Evolutionary conservation across 2,329 filamentous ascomycete genomes (phyloP).

Genomic region (Cryphonectria carpinicola): DNA sequence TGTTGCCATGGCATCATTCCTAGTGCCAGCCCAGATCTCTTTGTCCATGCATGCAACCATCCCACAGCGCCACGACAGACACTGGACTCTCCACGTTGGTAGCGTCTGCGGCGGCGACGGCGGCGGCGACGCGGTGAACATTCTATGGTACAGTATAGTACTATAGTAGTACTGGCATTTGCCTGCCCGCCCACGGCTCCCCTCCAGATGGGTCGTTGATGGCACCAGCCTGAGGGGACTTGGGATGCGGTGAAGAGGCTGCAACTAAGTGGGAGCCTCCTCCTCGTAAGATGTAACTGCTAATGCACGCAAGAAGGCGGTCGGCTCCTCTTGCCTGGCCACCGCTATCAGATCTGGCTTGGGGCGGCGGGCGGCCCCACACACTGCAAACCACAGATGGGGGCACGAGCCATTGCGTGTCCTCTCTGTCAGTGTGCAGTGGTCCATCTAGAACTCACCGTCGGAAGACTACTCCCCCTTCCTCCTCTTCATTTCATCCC

Average conservation of each 20-base stretch:
- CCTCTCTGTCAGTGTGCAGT: background rate
- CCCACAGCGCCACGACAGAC: background rate
- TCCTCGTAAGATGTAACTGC: background rate
- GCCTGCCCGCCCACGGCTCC: background rate
- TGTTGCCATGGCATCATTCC: background rate
- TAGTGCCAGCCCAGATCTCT: background rate
- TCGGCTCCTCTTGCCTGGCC: constrained; percentile 14
- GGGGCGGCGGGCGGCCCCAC: constrained; percentile 2
- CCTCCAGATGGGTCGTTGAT: background rate
- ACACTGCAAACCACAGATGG: background rate
- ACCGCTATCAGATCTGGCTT: constrained; percentile 13
- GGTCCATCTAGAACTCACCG: background rate
- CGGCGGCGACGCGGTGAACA: background rate
- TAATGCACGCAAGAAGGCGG: constrained; percentile 17
- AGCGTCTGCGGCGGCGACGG: background rate
- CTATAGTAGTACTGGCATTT: background rate
- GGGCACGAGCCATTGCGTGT: background rate
- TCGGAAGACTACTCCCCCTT: background rate
- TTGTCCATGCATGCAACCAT: background rate
- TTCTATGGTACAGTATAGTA: background rate
- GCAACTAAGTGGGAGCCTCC: constrained; percentile 18
- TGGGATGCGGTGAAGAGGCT: constrained; percentile 30
- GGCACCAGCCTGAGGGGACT: background rate
- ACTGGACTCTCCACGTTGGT: background rate
- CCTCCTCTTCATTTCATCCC: background rate